phyloP scores from a whole-genome alignment of 345 rosid species.

The Punica granatum region DNA sequence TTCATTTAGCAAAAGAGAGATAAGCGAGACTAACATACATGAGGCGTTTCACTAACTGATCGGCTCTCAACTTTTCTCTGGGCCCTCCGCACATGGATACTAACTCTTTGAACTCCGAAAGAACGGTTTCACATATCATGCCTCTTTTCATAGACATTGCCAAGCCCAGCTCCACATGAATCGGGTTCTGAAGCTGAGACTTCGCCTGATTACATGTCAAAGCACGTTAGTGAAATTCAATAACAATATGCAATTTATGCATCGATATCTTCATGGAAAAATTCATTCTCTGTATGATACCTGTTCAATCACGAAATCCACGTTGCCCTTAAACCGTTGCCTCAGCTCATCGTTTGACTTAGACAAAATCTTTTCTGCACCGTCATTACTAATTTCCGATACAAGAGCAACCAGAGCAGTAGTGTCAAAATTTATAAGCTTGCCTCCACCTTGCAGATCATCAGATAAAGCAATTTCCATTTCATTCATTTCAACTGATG shows the following conservation, averaged over 20 bases:
- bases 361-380: constrained; percentile 44
- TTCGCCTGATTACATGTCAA: constrained; percentile 32
- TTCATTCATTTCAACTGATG: constrained; percentile 6
- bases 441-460: constrained; percentile 18
- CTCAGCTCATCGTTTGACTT: constrained; percentile 38
- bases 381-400: constrained; percentile 81
- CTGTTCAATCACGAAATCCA: constrained; percentile 72
- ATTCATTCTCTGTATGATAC: constrained; percentile 18
- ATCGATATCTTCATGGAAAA: neutral
- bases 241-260: neutral
- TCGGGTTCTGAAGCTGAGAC: constrained; percentile 57
- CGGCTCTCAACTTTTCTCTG: constrained; percentile 69
- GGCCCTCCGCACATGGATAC: constrained; percentile 66
- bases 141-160: constrained; percentile 45
- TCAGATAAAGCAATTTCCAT: constrained; percentile 9
- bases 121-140: constrained; percentile 50
- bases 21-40: constrained; percentile 36
- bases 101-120: constrained; percentile 57
- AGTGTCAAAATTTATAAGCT: constrained; percentile 63
- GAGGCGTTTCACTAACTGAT: constrained; percentile 42
- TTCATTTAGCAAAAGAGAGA: neutral
- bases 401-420: constrained; percentile 82
- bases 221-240: neutral
- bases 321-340: constrained; percentile 69
- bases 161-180: constrained; percentile 35